These are phyloP conservation scores for Fusarium burgessii DNA, from an alignment of 2,329 filamentous ascomycete species.

Conservation along the genomic window DNA sequence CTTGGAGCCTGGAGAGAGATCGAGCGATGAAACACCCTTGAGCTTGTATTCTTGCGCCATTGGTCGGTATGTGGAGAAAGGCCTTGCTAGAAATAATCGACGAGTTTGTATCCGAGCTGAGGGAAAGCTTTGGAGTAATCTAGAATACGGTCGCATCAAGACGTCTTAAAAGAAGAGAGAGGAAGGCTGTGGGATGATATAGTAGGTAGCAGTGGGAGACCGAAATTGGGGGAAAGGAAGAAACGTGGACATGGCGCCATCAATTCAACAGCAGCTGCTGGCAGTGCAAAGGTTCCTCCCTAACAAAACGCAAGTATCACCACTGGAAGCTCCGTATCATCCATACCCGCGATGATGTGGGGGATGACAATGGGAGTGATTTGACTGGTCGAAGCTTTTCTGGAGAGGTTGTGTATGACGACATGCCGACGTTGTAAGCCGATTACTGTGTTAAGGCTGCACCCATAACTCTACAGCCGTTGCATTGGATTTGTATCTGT, in stretches of 20 bases:
- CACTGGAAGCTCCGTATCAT: slow-evolving; percentile 33
- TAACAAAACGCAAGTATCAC: slow-evolving; percentile 31
- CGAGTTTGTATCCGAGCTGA: slow-evolving; percentile 20
- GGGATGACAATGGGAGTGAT: slow-evolving; percentile 42
- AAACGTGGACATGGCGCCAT: slow-evolving; percentile 33
- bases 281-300: slow-evolving; percentile 1
- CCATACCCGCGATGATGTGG: slow-evolving; percentile 42
- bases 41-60: slow-evolving; percentile 75
- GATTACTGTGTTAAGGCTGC: slow-evolving; percentile 3
- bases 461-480: not conserved
- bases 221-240: slow-evolving; percentile 20
- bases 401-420: slow-evolving; percentile 34
- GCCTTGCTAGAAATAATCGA: slow-evolving; percentile 16
- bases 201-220: slow-evolving; percentile 4
- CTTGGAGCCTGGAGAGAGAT: slow-evolving; percentile 84
- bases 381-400: slow-evolving; percentile 39
- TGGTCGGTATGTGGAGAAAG: slow-evolving; percentile 48
- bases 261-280: slow-evolving; percentile 1
- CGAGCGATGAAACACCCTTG: slow-evolving; percentile 80
- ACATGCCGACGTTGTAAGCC: slow-evolving; percentile 26
- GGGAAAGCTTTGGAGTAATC: slow-evolving; percentile 31
- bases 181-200: slow-evolving; percentile 2
- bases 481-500: not conserved
- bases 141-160: slow-evolving; percentile 34
- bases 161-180: slow-evolving; percentile 15